Conservation (phyloP, 2,329 filamentous ascomycete genomes). For the Pseudogymnoascus sp. region DNA sequence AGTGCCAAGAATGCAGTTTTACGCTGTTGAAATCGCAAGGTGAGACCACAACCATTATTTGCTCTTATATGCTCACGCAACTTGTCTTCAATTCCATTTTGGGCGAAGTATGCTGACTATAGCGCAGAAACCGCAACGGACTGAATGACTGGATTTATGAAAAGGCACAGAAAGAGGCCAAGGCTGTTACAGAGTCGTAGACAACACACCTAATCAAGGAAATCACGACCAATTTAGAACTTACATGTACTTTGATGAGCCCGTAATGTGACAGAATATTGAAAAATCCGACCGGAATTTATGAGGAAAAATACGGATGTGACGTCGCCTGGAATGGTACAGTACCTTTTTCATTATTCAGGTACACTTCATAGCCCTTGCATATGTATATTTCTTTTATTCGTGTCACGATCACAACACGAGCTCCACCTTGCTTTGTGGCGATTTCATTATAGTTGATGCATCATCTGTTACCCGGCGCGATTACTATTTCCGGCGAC, state of each 20-base stretch:
- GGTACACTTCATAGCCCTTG: neutral
- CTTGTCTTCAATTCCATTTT: neutral
- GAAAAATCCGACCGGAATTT: neutral
- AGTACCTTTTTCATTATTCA: neutral
- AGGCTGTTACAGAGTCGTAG: constrained; percentile 25
- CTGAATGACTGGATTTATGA: constrained; percentile 98
- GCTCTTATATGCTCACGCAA: neutral
- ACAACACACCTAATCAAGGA: neutral
- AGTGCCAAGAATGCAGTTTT: constrained; percentile 70
- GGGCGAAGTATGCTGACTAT: constrained; percentile 1
- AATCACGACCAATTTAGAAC: neutral
- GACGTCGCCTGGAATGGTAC: neutral
- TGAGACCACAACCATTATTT: constrained; percentile 31
- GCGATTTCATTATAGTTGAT: neutral
- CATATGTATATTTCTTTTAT: neutral
- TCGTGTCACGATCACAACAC: neutral
- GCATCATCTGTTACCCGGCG: neutral
- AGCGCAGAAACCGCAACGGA: constrained; percentile 65
- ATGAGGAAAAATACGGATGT: neutral
- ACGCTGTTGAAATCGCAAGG: constrained; percentile 69
- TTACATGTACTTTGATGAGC: neutral
- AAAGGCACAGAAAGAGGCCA: constrained; percentile 48
- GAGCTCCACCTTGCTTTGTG: neutral
- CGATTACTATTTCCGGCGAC: neutral
- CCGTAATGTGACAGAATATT: neutral